A percentile compares a stretch with the other conserved stretches of the same genome.
These are phyloP conservation scores for Acanthamoeba sp. DNA, from an alignment of 208 protist genomes.

Conservation along the genomic window DNA sequence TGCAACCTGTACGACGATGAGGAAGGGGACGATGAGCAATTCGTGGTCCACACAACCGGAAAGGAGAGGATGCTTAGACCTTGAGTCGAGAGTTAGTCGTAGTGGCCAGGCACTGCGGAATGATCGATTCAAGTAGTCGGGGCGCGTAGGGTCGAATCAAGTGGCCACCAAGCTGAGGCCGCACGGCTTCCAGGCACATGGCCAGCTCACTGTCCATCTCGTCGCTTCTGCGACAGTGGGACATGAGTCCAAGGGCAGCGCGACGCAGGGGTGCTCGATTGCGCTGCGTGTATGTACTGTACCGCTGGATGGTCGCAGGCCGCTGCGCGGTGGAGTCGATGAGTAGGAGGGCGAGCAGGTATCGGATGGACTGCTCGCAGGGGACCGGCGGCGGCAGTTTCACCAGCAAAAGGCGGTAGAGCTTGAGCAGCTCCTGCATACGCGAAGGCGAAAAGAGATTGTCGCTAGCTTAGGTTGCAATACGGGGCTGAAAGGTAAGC, in stretches of 20 bases:
- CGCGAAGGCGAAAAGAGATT: too few relatives aligned
- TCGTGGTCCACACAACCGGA: background rate
- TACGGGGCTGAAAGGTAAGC: too few relatives aligned
- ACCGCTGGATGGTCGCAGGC: background rate
- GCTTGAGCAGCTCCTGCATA: conserved; percentile 40
- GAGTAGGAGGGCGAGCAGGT: background rate
- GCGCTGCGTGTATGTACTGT: background rate
- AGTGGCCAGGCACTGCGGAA: background rate
- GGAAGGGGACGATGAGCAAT: background rate
- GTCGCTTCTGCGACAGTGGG: background rate
- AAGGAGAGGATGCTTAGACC: background rate
- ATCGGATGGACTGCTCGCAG: conserved; percentile 41
- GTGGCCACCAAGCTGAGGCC: background rate
- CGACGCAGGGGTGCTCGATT: background rate
- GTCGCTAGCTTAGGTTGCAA: too few relatives aligned
- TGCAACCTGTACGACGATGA: background rate
- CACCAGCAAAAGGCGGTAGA: background rate
- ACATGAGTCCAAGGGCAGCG: too few relatives aligned
- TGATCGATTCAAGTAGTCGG: background rate
- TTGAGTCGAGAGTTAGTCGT: background rate
- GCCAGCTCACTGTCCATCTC: background rate
- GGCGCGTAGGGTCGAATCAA: conserved; percentile 46
- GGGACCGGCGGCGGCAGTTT: conserved; percentile 14
- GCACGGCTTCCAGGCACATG: conserved; percentile 1
- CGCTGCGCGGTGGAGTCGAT: background rate